Evolutionary conservation across 176 grass and related monocot genomes (phyloP).

Genomic region (Calamus simplicifolius): DNA sequence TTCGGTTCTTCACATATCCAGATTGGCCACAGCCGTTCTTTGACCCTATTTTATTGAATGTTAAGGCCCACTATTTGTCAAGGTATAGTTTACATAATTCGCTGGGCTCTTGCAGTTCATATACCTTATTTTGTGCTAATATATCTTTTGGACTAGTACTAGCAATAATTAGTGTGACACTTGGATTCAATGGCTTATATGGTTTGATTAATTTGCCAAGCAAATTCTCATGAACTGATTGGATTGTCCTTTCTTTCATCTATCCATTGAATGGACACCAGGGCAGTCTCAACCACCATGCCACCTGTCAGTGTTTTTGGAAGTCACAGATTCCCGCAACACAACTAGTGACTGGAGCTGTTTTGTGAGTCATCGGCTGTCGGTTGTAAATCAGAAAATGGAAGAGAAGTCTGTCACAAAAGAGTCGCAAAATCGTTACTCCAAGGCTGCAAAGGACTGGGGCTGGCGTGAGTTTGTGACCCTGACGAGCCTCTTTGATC

Average conservation of each 20-base stretch:
- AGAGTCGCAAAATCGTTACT: slow-evolving; percentile 98
- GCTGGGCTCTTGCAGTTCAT: no score
- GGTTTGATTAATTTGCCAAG: no score
- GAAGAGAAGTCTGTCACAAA: slow-evolving; percentile 83
- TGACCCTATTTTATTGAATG: no score
- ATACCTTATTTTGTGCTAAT: no score
- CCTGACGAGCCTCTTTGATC: slow-evolving; percentile 87
- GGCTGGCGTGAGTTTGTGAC: slow-evolving; percentile 97
- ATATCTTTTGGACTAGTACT: no score
- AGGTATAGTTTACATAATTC: no score
- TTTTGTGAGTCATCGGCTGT: slow-evolving; percentile 91
- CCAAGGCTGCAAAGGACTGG: slow-evolving; percentile 96
- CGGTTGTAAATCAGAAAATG: slow-evolving; percentile 83
- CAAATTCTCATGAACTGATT: neutral
- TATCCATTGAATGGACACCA: slow-evolving; percentile 28
- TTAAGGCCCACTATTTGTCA: no score
- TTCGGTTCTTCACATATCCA: no score
- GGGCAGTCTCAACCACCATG: slow-evolving; percentile 98
- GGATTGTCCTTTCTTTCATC: slow-evolving; percentile 5
- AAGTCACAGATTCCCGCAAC: slow-evolving; percentile 84
- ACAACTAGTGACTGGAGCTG: slow-evolving; percentile 81
- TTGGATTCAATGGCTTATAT: no score
- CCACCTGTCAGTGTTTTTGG: slow-evolving; percentile 88
- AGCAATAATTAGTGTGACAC: no score
- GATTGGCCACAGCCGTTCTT: no score